Evolutionary conservation across 83 land plant species (phyloP).

Genomic region (Larix sibirica): DNA sequence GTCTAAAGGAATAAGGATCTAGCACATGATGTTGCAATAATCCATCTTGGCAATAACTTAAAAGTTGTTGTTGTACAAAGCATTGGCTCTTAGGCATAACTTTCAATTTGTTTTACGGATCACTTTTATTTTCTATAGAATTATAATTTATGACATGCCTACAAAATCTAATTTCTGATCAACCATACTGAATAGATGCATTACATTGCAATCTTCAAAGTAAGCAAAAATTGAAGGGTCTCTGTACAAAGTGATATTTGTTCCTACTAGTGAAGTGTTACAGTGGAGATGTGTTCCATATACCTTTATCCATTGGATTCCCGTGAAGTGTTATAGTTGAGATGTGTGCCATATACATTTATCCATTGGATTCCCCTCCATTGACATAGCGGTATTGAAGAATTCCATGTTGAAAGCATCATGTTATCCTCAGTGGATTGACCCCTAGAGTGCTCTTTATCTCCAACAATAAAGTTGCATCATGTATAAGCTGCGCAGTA

Average conservation of each 20-base stretch:
- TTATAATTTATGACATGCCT: too few species aligned
- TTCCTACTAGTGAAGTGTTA: not conserved
- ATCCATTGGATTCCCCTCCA: constrained; percentile 16
- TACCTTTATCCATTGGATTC: not conserved
- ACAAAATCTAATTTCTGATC: too few species aligned
- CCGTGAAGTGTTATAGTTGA: not conserved
- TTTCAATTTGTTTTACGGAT: too few species aligned
- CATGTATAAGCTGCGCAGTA: not conserved
- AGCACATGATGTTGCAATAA: too few species aligned
- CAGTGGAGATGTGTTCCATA: not conserved
- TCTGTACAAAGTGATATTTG: not conserved
- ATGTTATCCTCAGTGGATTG: not conserved
- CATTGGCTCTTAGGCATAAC: too few species aligned
- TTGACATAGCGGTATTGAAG: constrained; percentile 4
- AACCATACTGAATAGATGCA: too few species aligned
- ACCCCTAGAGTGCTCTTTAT: not conserved
- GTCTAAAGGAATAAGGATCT: too few species aligned
- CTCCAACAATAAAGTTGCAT: not conserved
- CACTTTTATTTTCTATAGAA: too few species aligned
- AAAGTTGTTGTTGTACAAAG: too few species aligned
- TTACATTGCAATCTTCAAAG: not conserved
- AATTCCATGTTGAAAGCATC: constrained; percentile 16
- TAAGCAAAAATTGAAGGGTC: constrained; percentile 4
- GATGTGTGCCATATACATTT: not conserved
- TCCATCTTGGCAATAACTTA: too few species aligned